A percentile compares a stretch with the other conserved stretches of the same genome.
Conservation (phyloP, 129 eudicot genomes). For the Flaveria linearis region DNA sequence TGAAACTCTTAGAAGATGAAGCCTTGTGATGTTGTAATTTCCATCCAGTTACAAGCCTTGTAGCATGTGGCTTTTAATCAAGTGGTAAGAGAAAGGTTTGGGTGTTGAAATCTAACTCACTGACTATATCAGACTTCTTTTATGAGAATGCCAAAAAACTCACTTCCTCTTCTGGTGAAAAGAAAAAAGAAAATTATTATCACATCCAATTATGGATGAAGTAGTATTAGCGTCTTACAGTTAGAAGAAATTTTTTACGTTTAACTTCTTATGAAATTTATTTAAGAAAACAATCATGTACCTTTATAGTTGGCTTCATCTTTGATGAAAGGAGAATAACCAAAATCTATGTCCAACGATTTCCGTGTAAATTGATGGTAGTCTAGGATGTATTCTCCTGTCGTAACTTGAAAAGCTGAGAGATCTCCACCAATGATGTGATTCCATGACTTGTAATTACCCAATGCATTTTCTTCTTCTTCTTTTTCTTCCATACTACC, state of each 20-base stretch:
- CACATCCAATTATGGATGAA: too few species aligned
- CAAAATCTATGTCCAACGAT: too few species aligned
- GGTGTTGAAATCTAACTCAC: background rate
- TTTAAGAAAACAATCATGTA: too few species aligned
- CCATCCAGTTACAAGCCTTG: background rate
- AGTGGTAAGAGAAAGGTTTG: background rate
- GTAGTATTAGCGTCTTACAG: too few species aligned
- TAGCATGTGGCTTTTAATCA: background rate
- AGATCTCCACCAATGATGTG: slow-evolving; percentile 8
- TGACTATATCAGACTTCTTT: background rate
- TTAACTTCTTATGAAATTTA: too few species aligned
- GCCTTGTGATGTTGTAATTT: too few species aligned
- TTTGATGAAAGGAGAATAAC: too few species aligned
- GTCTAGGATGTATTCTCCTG: too few species aligned
- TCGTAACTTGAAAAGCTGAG: background rate
- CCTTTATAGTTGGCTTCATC: too few species aligned
- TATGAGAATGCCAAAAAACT: background rate
- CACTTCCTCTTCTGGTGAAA: background rate
- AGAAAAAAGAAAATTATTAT: background rate
- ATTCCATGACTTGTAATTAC: slow-evolving; percentile 28
- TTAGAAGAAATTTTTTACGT: too few species aligned
- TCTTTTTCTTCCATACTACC: background rate
- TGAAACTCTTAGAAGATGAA: too few species aligned
- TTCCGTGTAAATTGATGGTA: too few species aligned
- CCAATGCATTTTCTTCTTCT: background rate